A percentile compares a stretch with the other conserved stretches of the same genome.
Conservation (phyloP, 176 grass and related monocot species). For the Carex pumila region DNA sequence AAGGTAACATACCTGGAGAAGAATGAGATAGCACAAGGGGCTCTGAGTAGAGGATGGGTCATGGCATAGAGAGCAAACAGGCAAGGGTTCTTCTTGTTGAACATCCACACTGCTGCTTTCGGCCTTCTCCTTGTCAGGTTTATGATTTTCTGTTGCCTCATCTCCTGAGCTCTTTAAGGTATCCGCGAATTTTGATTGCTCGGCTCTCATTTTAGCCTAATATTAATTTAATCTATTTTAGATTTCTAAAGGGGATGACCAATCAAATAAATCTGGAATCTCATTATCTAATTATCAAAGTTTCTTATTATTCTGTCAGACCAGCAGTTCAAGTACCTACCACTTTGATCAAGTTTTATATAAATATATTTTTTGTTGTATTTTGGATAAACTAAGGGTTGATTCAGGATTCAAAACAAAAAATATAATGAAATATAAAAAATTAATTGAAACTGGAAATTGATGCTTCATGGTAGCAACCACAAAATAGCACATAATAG, state of each 20-base stretch:
- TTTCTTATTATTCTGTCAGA: background rate
- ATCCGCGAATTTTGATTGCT: slow-evolving; percentile 84
- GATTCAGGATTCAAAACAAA: background rate
- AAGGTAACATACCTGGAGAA: slow-evolving; percentile 72
- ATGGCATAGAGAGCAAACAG: slow-evolving; percentile 82
- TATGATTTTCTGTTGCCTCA: slow-evolving; percentile 32
- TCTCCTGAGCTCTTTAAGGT: slow-evolving; percentile 52
- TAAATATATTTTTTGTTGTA: background rate
- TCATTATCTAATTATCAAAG: background rate
- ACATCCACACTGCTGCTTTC: slow-evolving; percentile 42
- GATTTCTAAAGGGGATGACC: background rate
- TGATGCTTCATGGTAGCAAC: background rate
- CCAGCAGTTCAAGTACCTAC: background rate
- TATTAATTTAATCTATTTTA: slow-evolving; percentile 9
- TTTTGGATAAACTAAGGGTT: background rate
- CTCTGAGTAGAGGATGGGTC: slow-evolving; percentile 76
- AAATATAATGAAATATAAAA: background rate
- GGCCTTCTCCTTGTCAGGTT: slow-evolving; percentile 32
- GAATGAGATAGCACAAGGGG: slow-evolving; percentile 91
- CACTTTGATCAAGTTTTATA: background rate
- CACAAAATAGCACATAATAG: background rate
- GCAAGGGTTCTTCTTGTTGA: slow-evolving; percentile 42
- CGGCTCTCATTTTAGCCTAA: slow-evolving; percentile 90
- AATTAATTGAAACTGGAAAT: background rate
- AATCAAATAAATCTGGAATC: background rate